These are phyloP conservation scores for Sphagnum fallax DNA, from an alignment of 228 moss, liverwort and hornwort species.

Conservation along the genomic window DNA sequence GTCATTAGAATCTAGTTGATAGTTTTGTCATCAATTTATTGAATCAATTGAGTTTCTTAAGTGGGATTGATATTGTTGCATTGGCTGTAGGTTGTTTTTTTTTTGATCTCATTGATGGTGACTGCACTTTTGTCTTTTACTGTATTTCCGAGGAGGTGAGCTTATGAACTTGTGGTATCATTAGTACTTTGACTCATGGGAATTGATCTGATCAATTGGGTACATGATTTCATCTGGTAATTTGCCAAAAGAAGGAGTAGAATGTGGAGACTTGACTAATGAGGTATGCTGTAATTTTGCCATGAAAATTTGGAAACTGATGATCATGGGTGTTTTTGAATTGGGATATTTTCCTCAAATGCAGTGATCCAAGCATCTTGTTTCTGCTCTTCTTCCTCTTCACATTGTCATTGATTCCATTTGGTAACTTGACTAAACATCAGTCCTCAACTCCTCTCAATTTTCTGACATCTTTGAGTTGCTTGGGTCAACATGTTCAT, in stretches of 20 bases:
- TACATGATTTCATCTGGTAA: too few species aligned
- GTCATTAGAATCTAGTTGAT: too few species aligned
- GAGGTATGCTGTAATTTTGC: too few species aligned
- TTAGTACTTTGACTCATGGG: too few species aligned
- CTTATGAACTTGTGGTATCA: neutral
- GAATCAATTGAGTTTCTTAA: too few species aligned
- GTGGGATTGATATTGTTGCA: too few species aligned
- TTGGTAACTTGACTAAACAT: constrained; percentile 35
- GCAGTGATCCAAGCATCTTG: constrained; percentile 73
- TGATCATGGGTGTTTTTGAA: neutral
- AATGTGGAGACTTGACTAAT: too few species aligned
- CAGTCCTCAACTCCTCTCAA: neutral
- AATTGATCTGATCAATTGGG: neutral
- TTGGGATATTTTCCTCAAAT: constrained; percentile 1
- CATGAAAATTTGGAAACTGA: neutral
- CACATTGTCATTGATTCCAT: constrained; percentile 69
- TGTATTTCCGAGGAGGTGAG: constrained; percentile 67
- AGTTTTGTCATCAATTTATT: too few species aligned
- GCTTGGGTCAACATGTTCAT: too few species aligned
- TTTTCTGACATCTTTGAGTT: too few species aligned
- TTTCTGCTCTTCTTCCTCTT: constrained; percentile 78
- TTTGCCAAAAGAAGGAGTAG: too few species aligned
- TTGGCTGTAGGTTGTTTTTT: constrained; percentile 51
- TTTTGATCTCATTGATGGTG: constrained; percentile 55
- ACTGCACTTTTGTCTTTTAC: constrained; percentile 54